Percentiles rank a stretch among this genome's conserved stretches.
Evolutionary conservation across 176 grass and related monocot species (phyloP).

Genomic region (Secale cereale): DNA sequence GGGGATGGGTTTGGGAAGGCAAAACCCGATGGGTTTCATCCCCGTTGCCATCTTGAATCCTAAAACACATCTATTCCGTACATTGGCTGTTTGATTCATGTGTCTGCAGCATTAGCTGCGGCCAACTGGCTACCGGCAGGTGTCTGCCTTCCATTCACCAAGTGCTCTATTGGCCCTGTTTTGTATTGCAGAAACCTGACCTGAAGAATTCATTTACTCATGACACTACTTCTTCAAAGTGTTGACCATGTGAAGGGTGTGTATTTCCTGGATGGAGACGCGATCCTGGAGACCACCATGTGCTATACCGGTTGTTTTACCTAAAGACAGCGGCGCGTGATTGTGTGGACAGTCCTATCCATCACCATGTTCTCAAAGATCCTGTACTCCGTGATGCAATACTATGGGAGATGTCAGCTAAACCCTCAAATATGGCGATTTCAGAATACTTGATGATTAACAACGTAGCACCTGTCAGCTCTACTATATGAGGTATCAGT

Average conservation of each 20-base stretch:
- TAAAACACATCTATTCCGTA: no score
- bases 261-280: conserved; percentile 79
- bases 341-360: conserved; percentile 48
- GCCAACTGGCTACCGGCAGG: conserved; percentile 84
- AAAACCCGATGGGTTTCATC: no score
- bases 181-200: neutral
- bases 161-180: neutral
- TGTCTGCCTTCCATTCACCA: neutral
- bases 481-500: no score
- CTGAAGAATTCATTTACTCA: neutral
- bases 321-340: conserved; percentile 27
- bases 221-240: neutral
- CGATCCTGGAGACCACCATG: conserved; percentile 62
- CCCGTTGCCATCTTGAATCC: no score
- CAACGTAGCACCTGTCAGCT: no score
- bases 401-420: neutral
- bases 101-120: conserved; percentile 33
- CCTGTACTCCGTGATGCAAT: conserved; percentile 14
- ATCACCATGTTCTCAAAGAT: conserved; percentile 40
- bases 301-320: conserved; percentile 52
- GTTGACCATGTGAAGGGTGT: conserved; percentile 23
- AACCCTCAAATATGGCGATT: no score
- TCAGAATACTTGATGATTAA: no score
- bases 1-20: no score
- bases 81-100: conserved; percentile 39